Evolutionary conservation across 2,329 filamentous ascomycete species (phyloP), one percentile per base, ranked within the genome.

Genomic region (Pseudopyricularia javanii): DNA sequence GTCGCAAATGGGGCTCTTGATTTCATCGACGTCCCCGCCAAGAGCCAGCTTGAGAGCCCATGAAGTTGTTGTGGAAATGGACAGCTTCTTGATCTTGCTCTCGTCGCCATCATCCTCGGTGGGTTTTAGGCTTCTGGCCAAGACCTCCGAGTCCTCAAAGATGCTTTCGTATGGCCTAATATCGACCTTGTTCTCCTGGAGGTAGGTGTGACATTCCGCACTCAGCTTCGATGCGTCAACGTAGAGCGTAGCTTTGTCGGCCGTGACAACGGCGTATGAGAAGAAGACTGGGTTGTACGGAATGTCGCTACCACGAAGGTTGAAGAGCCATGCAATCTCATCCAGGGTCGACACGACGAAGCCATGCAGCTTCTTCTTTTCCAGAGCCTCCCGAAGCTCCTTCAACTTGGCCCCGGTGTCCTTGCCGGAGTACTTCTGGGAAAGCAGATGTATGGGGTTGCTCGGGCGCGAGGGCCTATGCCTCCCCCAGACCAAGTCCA

Each of bases 251-350:
- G 85, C 88, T 2, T 80, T 74, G 11, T 76, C 83, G 2, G 83
- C 81, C 2, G 93, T 97, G 57, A 98, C 74, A 43, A 93, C 79
- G 47, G 91, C 91, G 63, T 97, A 98, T 15, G 91, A 93, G 70
- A 97, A 97, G 74, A 98, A 97, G 50, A 98, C 93, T 0, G 93
- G 93, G 64, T 98, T 98, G 72, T 93, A 98, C 0, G 90, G 88
- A 58, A 98, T 97, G 65, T 97, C 93, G 66, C 79, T 93, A 60
- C 93, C 93, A 60, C 93, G 83, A 49, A 98, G 72, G 69, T 98
- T 98, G 74, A 96, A 96, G n/a, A 98, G 76, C 93, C 93, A 98
- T 11, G 93, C 93, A 61, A 96, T 82, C 68, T 98, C 93, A 62
- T 98, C 93, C 45, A 98, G 80, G 83, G 94, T 91, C 6, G 91